A percentile compares a stretch with the other conserved stretches of the same genome.
Evolutionary conservation across 2,329 filamentous ascomycete species (phyloP).

Genomic region (Colletotrichum truncatum): DNA sequence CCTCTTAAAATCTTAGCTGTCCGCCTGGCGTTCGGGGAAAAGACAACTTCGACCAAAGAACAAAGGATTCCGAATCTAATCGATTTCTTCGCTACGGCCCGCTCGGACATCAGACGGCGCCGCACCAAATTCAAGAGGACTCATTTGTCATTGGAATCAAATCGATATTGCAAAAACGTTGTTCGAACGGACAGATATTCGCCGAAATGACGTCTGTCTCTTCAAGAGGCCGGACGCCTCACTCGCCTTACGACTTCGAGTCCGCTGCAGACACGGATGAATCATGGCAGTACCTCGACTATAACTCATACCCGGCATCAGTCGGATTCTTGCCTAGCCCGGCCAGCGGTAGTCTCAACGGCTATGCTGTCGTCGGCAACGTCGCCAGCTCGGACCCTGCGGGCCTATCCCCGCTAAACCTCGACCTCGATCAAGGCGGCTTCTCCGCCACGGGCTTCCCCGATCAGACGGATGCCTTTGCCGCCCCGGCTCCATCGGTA

Average conservation of each 20-base stretch:
- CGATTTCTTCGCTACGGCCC: not conserved
- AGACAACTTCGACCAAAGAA: not conserved
- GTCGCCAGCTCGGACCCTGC: conserved; percentile 40
- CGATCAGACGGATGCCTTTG: conserved; percentile 42
- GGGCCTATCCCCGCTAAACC: conserved; percentile 51
- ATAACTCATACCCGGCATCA: conserved; percentile 45
- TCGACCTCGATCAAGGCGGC: conserved; percentile 48
- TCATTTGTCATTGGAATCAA: not conserved
- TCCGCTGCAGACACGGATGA: conserved; percentile 51
- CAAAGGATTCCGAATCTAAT: not conserved
- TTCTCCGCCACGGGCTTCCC: conserved; percentile 45
- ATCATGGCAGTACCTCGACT: conserved; percentile 55
- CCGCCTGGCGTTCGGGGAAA: not conserved
- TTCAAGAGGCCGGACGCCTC: conserved; percentile 48
- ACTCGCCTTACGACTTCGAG: conserved; percentile 51
- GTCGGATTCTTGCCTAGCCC: conserved; percentile 60
- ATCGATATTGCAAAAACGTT: not conserved
- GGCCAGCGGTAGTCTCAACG: conserved; percentile 58
- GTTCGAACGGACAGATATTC: not conserved
- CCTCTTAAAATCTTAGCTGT: not conserved
- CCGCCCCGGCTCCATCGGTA: conserved; percentile 36
- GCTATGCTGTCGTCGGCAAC: conserved; percentile 57
- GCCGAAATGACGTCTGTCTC: conserved; percentile 48
- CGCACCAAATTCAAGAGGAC: not conserved
- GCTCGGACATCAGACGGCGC: not conserved